Evolutionary conservation across 2,329 filamentous ascomycete genomes (phyloP), one percentile per base, ranked within the genome.

Genomic region (Pyrenophora seminiperda): DNA sequence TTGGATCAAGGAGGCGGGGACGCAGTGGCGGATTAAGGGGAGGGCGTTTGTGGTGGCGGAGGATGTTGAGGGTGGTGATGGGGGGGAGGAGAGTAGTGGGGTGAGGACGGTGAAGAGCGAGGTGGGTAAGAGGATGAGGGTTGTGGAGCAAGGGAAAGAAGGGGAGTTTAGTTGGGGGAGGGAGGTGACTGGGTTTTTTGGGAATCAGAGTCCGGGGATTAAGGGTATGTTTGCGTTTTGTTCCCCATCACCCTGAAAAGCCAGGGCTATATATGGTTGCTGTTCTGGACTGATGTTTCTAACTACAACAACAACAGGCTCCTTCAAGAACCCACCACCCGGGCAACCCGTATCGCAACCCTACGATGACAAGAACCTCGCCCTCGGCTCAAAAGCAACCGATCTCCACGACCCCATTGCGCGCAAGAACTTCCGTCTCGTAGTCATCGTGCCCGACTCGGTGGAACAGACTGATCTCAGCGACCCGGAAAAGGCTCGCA

Each of bases 111-210:
- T 87, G 37, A 84, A 85, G 72, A 80, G 79, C 41, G 79, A 83
- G 62, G 68, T 94, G 15, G 76, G 76, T 43, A 75, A 75, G 51
- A 75, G 86, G 58, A 91, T 92, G 88, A 78, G 85, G 54, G 71
- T 79, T 42, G 75, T 79, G 5, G 71, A 75, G 39, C 73, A 76
- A 52, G 61, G 57, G 14, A 75, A 74, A 10, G 73, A 76, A 34
- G 71, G 68, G 13, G 74, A 77, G 1, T 96, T 91, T 90, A 88
- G 83, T 60, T 97, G 91, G 87, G 76, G 77, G 38, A 87, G 79
- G 56, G 91, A 96, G 75, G 73, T 97, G 30, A 91, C 89, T 41
- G 89, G 84, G 40, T 90, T 94, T 71, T 97, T 97, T 81, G 93
- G 91, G 15, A 97, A 97, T 72, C 75, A 94, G 62, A 87, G 83